phyloP scores from a whole-genome alignment of 2,329 filamentous ascomycete species.

The Plenodomus lindquistii region DNA sequence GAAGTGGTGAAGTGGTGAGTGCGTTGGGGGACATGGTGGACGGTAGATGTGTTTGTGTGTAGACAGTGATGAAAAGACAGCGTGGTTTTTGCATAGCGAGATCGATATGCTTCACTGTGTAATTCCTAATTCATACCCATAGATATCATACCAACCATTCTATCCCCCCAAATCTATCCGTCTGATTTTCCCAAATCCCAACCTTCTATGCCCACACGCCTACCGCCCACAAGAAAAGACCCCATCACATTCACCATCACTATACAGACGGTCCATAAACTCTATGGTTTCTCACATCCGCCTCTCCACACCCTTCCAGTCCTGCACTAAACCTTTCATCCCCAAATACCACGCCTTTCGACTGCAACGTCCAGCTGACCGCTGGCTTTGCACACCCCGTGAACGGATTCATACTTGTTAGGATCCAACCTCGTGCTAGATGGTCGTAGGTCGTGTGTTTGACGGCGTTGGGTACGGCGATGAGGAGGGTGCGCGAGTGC shows the following conservation, averaged over 20 bases:
- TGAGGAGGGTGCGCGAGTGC: conserved; percentile 34
- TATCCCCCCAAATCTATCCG: no score
- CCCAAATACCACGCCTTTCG: conserved; percentile 48
- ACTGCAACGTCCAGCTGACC: conserved; percentile 46
- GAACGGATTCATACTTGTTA: conserved; percentile 38
- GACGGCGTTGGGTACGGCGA: conserved; percentile 36
- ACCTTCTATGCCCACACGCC: no score
- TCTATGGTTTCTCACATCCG: conserved; percentile 22
- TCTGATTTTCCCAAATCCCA: no score
- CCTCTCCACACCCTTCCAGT: conserved; percentile 13
- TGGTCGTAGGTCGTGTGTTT: conserved; percentile 21
- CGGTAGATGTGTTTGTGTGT: no score
- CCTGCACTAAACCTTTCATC: conserved; percentile 29
- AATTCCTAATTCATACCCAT: no score
- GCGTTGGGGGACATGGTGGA: no score
- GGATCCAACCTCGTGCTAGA: conserved; percentile 43
- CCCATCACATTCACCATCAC: no score
- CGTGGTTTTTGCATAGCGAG: no score
- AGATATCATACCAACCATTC: no score
- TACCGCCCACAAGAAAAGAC: background rate
- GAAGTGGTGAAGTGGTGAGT: no score
- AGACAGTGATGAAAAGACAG: no score
- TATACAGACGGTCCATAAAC: conserved; percentile 25
- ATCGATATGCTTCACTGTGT: no score
- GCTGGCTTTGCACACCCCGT: conserved; percentile 22